phyloP scores from a whole-genome alignment of 257 asterid genomes.

The Thymus mandschuricus region DNA sequence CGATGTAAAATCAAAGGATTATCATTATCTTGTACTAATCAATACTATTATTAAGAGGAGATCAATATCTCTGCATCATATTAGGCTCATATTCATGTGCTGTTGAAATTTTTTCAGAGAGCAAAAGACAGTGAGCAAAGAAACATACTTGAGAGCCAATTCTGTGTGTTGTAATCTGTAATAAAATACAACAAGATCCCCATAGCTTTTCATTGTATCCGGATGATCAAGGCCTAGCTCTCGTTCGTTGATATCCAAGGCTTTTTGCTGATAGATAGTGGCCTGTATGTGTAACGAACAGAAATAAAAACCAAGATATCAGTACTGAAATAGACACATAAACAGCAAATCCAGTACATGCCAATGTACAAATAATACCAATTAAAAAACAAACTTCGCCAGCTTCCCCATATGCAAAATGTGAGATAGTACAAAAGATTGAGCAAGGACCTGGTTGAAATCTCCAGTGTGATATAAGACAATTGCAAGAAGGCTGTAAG shows the following conservation, averaged over 20 bases:
- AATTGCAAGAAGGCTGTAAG: too few relatives aligned
- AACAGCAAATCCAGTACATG: too few relatives aligned
- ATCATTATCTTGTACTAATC: background rate
- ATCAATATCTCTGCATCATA: constrained; percentile 5
- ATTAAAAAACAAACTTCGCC: too few relatives aligned
- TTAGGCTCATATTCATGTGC: constrained; percentile 10
- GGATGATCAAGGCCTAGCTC: constrained; percentile 97
- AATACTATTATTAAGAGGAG: constrained; percentile 20
- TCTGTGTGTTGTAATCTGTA: constrained; percentile 95
- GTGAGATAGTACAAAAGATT: too few relatives aligned
- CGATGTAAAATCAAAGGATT: constrained; percentile 32
- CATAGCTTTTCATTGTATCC: constrained; percentile 95
- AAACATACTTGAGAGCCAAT: constrained; percentile 84
- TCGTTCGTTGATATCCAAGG: constrained; percentile 88
- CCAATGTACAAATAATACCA: too few relatives aligned
- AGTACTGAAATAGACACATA: too few relatives aligned
- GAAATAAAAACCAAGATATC: too few relatives aligned
- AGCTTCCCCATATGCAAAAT: too few relatives aligned
- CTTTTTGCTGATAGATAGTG: constrained; percentile 93
- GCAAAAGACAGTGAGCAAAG: constrained; percentile 16
- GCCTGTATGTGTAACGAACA: constrained; percentile 83
- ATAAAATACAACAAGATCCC: constrained; percentile 95
- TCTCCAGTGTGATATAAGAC: too few relatives aligned
- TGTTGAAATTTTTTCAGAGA: constrained; percentile 12
- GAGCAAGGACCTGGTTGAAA: too few relatives aligned